Base-by-base conservation (phyloP, 495 filamentous ascomycete species). In the Talaromyces trachyspermus region DNA sequence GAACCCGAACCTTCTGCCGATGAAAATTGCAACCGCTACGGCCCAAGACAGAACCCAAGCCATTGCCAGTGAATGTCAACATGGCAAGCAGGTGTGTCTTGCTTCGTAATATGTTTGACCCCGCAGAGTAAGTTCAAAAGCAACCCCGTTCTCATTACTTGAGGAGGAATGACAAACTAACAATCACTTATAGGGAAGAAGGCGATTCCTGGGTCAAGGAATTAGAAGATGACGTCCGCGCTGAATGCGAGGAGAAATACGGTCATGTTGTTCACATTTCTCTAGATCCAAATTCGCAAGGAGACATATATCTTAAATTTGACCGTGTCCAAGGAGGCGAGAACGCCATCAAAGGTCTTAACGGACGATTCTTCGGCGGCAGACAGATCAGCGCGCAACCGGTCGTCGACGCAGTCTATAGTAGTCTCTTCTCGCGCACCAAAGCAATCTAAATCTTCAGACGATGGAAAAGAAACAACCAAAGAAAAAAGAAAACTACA, bases 301-400 rank as follows among this genome's bases (percentile, higher is more conserved):
- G 94, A 68, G 94, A 97, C 59, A 91, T 99, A 58, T 99, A 95
- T 66, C 79, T 97, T 60, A 97, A 97, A 66, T 99, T 97, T 63
- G 88, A 95, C 69, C 84, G 87, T 51, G 87, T 96, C 48, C 79
- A 87, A 56, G 92, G 90, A 46, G 94, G 91, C 57, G 86, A 95
- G 62, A 97, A 96, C 54, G 92, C 94, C 49, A 89, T 95, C 73
- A 92, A 95, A 63, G 94, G 94, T 51, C 76, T 99, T 45, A 99
- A 97, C 63, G 94, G 94, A 37, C 83, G 94, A 53, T 95, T 88
- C 71, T 99, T 97, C 61, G 90, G 86, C 49, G 89, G 88, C 47
- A 77, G 77, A 49, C 85, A 86, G 69, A 95, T 97, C 65, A 88
- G 80, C 58, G 94, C 91, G 54, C 85, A 89, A 55, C 92, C 89